Evolutionary conservation across 2,329 filamentous ascomycete genomes (phyloP).

Genomic region (Dactylellina sp.): DNA sequence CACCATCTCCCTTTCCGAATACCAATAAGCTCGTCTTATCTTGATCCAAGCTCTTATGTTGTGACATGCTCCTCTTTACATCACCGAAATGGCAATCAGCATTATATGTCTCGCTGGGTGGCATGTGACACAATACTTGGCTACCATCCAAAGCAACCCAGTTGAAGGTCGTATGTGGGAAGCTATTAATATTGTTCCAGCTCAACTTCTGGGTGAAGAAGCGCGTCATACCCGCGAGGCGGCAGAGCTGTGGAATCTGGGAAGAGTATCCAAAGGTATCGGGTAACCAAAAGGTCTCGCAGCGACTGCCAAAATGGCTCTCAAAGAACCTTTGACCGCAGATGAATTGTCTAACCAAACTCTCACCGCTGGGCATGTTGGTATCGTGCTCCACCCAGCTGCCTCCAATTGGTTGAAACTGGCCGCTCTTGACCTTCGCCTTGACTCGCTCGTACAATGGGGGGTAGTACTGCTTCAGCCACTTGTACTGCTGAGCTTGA

Average conservation of each 20-base stretch:
- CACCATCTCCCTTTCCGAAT: conserved; percentile 96
- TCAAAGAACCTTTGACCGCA: conserved; percentile 97
- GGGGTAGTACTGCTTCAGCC: conserved; percentile 91
- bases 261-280: conserved; percentile 98
- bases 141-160: conserved; percentile 97
- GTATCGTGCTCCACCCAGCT: conserved; percentile 99
- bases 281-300: conserved; percentile 94
- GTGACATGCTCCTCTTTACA: conserved; percentile 84
- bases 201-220: conserved; percentile 99
- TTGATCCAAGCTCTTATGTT: conserved; percentile 96
- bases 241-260: conserved; percentile 92
- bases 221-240: conserved; percentile 91
- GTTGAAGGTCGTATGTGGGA: conserved; percentile 98
- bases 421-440: conserved; percentile 86
- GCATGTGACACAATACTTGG: conserved; percentile 98
- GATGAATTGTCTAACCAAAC: conserved; percentile 90
- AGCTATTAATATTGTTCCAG: conserved; percentile 99
- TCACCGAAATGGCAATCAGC: conserved; percentile 95
- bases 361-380: conserved; percentile 95
- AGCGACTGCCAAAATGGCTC: conserved; percentile 87
- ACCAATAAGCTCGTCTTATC: conserved; percentile 90
- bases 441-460: conserved; percentile 90
- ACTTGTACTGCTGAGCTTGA: conserved; percentile 97
- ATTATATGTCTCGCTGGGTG: conserved; percentile 90
- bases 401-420: conserved; percentile 93